Base-by-base conservation (phyloP, 495 filamentous ascomycete species). In the Penicillium lagena region DNA sequence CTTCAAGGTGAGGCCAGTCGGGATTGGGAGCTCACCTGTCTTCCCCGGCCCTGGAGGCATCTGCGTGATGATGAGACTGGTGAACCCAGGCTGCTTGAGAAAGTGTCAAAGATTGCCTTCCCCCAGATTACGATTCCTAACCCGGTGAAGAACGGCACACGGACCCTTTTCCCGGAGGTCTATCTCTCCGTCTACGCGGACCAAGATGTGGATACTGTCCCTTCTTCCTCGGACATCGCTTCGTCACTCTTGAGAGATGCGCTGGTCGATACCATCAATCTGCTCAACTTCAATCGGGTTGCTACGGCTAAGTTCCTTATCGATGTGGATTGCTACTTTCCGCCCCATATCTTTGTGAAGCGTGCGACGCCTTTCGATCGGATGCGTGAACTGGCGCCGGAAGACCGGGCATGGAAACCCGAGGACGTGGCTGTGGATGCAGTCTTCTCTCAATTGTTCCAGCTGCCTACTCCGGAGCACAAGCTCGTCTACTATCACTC, bases 391-490 rank as follows among this genome's bases (percentile, higher is more conserved):
- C 68, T 89, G 10, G 47, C 60, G 9, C 48, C 45, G 1, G 84
- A 82, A 29, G 78, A 79, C 40, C 81, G 85, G 5, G 86, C 86
- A 0, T 99, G 94, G 94, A 99, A 99, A 63, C 89, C 93, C 0
- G 94, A 99, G 70, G 93, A 99, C 68, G 86, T 97, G 36, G 88
- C 89, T 10, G 89, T 99, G 10, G 93, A 99, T 67, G 91, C 91
- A 12, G 87, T 97, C 29, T 97, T 97, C 63, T 94, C 89, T 1
- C 91, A 96, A 64, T 68, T 99, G 12, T 89, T 94, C 59, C 85
- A 85, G 53, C 77, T 99, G 29, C 93, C 93, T 10, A 75, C 75
- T 11, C 82, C 93, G 1, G 87, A 93, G 63, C 93, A 97, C 68
- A 96, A 95, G 63, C 72, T 96, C 3, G 87, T 96, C 9, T 99